phyloP scores from a whole-genome alignment of 106 monocot genomes.

The Dioscorea dumetorum region DNA sequence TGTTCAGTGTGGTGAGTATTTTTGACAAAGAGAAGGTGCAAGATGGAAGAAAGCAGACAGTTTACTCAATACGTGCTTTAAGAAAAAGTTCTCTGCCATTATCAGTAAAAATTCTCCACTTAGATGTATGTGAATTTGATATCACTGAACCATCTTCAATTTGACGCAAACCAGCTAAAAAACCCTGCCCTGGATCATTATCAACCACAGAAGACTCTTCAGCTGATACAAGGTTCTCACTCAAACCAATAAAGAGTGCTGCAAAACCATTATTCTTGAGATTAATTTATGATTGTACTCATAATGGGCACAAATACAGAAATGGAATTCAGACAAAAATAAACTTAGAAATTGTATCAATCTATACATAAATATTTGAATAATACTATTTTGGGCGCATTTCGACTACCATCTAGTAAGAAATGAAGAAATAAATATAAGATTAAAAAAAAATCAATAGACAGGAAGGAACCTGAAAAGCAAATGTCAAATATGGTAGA shows the following conservation, averaged over 20 bases:
- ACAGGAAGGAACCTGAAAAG: too few relatives aligned
- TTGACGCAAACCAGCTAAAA: conserved; percentile 39
- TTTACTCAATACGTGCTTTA: conserved; percentile 34
- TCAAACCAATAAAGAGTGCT: conserved; percentile 46
- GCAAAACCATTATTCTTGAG: conserved; percentile 9
- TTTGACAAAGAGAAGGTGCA: not conserved
- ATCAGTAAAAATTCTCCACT: conserved; percentile 90
- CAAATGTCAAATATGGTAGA: too few relatives aligned
- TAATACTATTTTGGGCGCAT: too few relatives aligned
- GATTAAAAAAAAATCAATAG: too few relatives aligned
- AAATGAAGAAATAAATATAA: too few relatives aligned
- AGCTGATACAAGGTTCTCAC: conserved; percentile 26
- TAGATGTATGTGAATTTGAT: conserved; percentile 81
- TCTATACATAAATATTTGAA: too few relatives aligned
- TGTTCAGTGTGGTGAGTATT: too few relatives aligned
- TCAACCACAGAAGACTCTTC: conserved; percentile 37
- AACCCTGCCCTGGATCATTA: conserved; percentile 33
- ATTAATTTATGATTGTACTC: too few relatives aligned
- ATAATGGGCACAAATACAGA: too few relatives aligned
- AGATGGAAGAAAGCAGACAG: not conserved
- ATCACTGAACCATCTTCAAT: conserved; percentile 85
- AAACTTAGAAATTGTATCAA: too few relatives aligned
- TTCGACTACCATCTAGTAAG: too few relatives aligned
- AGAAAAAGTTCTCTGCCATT: conserved; percentile 60
- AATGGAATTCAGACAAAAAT: too few relatives aligned